phyloP scores from a whole-genome alignment of 495 filamentous ascomycete species.

The Oleoguttula mirabilis region DNA sequence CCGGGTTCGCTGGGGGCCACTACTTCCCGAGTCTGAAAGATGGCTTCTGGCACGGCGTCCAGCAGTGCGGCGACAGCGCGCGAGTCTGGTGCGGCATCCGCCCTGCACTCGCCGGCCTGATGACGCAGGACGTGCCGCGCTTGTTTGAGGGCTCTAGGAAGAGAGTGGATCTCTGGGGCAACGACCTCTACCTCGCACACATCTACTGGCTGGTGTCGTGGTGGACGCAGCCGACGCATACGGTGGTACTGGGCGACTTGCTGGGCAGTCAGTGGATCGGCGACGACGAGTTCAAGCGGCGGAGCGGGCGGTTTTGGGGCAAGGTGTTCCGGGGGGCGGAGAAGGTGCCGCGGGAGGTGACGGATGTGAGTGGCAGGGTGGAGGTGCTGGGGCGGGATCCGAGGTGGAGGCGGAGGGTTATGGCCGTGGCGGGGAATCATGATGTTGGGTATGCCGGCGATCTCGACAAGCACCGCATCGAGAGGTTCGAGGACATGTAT shows the following conservation, averaged over 20 bases:
- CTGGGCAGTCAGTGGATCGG: slow-evolving; percentile 94
- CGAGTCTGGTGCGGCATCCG: slow-evolving; percentile 35
- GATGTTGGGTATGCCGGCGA: slow-evolving; percentile 95
- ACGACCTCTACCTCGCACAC: slow-evolving; percentile 89
- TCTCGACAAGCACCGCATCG: slow-evolving; percentile 54
- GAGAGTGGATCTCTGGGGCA: slow-evolving; percentile 74
- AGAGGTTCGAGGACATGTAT: slow-evolving; percentile 70
- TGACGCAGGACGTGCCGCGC: slow-evolving; percentile 53
- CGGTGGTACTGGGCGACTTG: slow-evolving; percentile 79
- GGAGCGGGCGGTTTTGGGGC: slow-evolving; percentile 68
- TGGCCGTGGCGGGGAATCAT: slow-evolving; percentile 88
- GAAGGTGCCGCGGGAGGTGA: slow-evolving; percentile 37
- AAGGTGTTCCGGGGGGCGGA: slow-evolving; percentile 60
- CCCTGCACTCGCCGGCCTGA: slow-evolving; percentile 26
- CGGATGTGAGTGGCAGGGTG: slow-evolving; percentile 19
- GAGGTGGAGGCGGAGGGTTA: slow-evolving; percentile 60
- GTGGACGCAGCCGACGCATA: slow-evolving; percentile 75
- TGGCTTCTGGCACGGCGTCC: not conserved
- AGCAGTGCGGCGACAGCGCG: not conserved
- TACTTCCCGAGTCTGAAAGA: slow-evolving; percentile 41
- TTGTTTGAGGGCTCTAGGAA: slow-evolving; percentile 55
- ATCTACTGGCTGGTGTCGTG: slow-evolving; percentile 77
- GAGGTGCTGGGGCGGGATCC: slow-evolving; percentile 41
- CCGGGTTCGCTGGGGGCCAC: slow-evolving; percentile 44
- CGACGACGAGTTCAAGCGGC: slow-evolving; percentile 64